These are phyloP conservation scores for Colletotrichum liriopes DNA, from an alignment of 2,329 filamentous ascomycete genomes.

Conservation along the genomic window DNA sequence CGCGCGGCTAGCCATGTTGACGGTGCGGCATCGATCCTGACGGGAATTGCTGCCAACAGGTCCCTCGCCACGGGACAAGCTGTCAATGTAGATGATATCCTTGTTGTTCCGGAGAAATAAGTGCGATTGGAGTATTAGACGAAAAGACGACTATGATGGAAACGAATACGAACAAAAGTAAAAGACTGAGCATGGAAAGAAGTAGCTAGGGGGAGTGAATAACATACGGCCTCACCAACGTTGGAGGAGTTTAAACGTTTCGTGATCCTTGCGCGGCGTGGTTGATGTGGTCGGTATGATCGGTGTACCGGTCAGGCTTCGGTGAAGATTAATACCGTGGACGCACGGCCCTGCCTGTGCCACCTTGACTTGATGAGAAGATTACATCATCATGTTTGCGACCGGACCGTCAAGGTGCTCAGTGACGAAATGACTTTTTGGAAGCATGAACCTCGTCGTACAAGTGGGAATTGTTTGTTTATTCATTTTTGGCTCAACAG, in stretches of 20 bases:
- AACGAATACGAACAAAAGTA: not conserved
- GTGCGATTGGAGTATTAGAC: not conserved
- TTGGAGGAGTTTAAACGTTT: not conserved
- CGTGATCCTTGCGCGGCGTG: not conserved
- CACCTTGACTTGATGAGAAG: not conserved
- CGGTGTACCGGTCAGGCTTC: not conserved
- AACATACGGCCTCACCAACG: not conserved
- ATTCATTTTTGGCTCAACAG: not conserved
- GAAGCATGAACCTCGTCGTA: not conserved
- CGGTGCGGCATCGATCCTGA: constrained; percentile 72
- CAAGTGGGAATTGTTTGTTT: not conserved
- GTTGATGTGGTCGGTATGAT: not conserved
- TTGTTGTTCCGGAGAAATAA: constrained; percentile 51
- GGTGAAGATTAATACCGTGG: not conserved
- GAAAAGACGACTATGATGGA: not conserved
- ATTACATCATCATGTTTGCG: not conserved
- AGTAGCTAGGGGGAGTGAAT: not conserved
- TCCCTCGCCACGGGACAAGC: constrained; percentile 72
- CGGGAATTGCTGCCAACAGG: constrained; percentile 72
- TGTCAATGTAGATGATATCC: constrained; percentile 69
- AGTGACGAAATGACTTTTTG: not conserved
- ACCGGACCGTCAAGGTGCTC: no score
- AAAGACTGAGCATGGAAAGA: not conserved
- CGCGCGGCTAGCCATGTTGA: constrained; percentile 72
- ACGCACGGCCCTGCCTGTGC: not conserved